Percentiles rank a stretch among this genome's conserved stretches.
These are phyloP conservation scores for Globisporangium camurandrum DNA, from an alignment of 352 stramenopile genomes.

Conservation along the genomic window DNA sequence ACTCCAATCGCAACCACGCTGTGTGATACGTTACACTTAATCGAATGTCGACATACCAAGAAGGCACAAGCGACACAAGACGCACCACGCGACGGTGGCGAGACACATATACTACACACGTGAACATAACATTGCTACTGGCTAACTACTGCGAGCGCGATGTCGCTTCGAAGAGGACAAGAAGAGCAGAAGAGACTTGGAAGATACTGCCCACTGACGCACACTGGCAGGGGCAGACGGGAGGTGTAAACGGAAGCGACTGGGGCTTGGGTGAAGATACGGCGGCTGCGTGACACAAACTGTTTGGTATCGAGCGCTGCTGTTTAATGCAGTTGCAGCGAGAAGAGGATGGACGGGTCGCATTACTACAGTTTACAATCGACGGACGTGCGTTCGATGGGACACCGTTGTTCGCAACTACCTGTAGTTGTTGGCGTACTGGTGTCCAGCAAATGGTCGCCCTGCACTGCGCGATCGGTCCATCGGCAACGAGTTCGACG, in stretches of 20 bases:
- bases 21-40: too few species aligned
- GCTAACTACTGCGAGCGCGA: not conserved
- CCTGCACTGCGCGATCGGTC: constrained; percentile 45
- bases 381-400: not conserved
- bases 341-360: too few species aligned
- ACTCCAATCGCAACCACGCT: too few species aligned
- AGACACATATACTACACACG: not conserved
- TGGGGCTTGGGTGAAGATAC: not conserved
- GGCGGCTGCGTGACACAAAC: not conserved
- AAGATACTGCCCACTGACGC: not conserved
- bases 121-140: not conserved
- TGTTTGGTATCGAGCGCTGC: not conserved
- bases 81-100: not conserved
- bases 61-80: not conserved
- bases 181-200: not conserved
- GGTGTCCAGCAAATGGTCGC: constrained; percentile 25
- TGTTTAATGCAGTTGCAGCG: too few species aligned
- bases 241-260: not conserved
- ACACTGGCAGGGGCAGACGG: not conserved
- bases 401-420: constrained; percentile 2
- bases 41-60: too few species aligned
- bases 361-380: too few species aligned
- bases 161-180: not conserved
- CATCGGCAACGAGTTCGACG: constrained; percentile 40
- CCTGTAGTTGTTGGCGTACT: constrained; percentile 15